Conservation (phyloP, 305 asterid genomes). For the Petunia hybrid region DNA sequence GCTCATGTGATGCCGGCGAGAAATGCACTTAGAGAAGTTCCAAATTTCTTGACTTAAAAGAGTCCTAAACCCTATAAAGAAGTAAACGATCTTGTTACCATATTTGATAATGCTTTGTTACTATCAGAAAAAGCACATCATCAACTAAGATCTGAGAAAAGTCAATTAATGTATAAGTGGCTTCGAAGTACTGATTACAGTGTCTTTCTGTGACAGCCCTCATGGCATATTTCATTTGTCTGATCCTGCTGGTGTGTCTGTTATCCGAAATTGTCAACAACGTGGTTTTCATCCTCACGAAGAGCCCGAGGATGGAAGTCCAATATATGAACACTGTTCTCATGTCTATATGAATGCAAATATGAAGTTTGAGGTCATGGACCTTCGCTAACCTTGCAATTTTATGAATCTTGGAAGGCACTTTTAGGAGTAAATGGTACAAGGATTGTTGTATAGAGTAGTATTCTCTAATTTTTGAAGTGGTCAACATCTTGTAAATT, state of each 20-base stretch:
- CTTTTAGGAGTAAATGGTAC: constrained; percentile 5
- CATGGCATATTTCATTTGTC: constrained; percentile 96
- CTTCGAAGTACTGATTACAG: constrained; percentile 23
- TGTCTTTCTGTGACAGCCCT: constrained; percentile 62
- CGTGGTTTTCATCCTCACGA: constrained; percentile 98
- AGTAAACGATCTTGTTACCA: background rate
- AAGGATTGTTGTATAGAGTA: constrained; percentile 1
- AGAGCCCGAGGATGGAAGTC: constrained; percentile 87
- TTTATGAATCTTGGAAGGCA: background rate
- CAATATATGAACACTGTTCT: constrained; percentile 92
- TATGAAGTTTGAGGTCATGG: constrained; percentile 75
- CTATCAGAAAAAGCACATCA: background rate
- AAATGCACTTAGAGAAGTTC: background rate
- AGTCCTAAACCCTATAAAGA: background rate
- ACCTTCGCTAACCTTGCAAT: constrained; percentile 71
- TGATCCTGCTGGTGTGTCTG: constrained; percentile 84
- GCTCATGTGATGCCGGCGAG: background rate
- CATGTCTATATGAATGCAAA: constrained; percentile 88
- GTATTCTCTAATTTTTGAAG: background rate
- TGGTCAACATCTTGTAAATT: constrained; percentile 1
- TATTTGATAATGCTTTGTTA: too few species aligned
- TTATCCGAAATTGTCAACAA: constrained; percentile 77
- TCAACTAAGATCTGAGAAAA: background rate
- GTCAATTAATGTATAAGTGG: background rate
- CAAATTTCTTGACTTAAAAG: background rate